Evolutionary conservation across 75 land plant genomes (phyloP).

Genomic region (Sequoiadendron giganteum): DNA sequence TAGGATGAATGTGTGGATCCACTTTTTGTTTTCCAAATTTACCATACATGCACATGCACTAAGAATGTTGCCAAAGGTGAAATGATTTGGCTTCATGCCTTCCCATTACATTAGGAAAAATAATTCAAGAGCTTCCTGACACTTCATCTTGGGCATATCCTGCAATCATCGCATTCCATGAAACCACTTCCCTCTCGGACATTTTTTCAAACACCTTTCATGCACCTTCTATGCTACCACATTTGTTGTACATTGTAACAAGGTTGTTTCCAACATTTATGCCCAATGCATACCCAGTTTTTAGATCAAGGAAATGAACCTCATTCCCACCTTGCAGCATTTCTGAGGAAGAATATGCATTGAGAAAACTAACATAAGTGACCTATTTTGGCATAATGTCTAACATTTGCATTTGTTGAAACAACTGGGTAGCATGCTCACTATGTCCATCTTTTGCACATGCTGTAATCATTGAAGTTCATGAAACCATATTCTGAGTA

Average conservation of each 20-base stretch:
- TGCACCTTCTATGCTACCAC: slow-evolving; percentile 27
- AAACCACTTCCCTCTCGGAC: slow-evolving; percentile 9
- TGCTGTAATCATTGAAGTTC: too few relatives aligned
- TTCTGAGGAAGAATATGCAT: too few relatives aligned
- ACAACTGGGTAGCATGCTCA: too few relatives aligned
- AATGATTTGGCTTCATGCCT: neutral
- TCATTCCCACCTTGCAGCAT: slow-evolving; percentile 25
- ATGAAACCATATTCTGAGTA: too few relatives aligned
- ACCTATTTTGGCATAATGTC: too few relatives aligned
- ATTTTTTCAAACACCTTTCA: slow-evolving; percentile 20
- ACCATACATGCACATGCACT: slow-evolving; percentile 19
- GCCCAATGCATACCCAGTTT: neutral
- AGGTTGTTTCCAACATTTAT: too few relatives aligned
- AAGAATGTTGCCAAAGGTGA: neutral
- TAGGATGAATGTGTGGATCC: slow-evolving; percentile 11
- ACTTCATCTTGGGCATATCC: slow-evolving; percentile 9
- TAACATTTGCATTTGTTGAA: too few relatives aligned
- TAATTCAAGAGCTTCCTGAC: slow-evolving; percentile 2
- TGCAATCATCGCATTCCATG: slow-evolving; percentile 15
- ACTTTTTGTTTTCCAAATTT: slow-evolving; percentile 14
- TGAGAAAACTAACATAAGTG: too few relatives aligned
- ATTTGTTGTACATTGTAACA: slow-evolving; percentile 44
- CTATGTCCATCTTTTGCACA: too few relatives aligned
- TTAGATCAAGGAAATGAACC: neutral
- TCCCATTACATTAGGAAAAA: neutral